A percentile compares a stretch with the other conserved stretches of the same genome.
Evolutionary conservation across 2,329 filamentous ascomycete species (phyloP).

Genomic region (Gliomastix tumulicola): DNA sequence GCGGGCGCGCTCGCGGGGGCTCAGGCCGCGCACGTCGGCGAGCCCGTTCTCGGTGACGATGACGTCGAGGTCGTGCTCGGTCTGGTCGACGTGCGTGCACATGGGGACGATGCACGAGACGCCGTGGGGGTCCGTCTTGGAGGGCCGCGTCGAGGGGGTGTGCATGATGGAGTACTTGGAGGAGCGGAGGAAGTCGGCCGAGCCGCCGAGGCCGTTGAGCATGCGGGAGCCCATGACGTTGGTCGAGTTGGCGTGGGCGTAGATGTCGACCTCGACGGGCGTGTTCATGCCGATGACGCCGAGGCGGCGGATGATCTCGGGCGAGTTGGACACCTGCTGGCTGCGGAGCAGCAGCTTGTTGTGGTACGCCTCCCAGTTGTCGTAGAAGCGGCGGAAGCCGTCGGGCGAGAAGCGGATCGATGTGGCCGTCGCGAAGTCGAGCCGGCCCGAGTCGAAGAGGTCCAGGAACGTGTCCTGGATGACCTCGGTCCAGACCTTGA

Average conservation of each 20-base stretch:
- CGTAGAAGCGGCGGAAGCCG: constrained; percentile 86
- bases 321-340: constrained; percentile 84
- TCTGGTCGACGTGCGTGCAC: constrained; percentile 89
- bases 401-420: constrained; percentile 87
- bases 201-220: constrained; percentile 79
- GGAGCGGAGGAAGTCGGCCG: constrained; percentile 72
- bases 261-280: constrained; percentile 89
- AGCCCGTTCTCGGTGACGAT: constrained; percentile 71
- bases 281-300: constrained; percentile 95
- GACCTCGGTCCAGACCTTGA: constrained; percentile 91
- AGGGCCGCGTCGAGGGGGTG: constrained; percentile 73
- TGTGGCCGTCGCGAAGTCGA: constrained; percentile 86
- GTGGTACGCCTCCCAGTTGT: constrained; percentile 73
- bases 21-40: constrained; percentile 77
- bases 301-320: constrained; percentile 81
- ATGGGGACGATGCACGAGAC: constrained; percentile 88
- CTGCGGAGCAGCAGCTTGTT: constrained; percentile 78
- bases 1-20: constrained; percentile 70
- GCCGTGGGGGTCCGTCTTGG: constrained; percentile 75
- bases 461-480: constrained; percentile 91
- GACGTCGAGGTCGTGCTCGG: constrained; percentile 88
- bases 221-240: constrained; percentile 85
- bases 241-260: constrained; percentile 86
- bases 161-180: constrained; percentile 91
- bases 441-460: constrained; percentile 79